These are phyloP conservation scores for Dendrocalamus latiflorus DNA, from an alignment of 202 grass and related monocot species.

Conservation along the genomic window DNA sequence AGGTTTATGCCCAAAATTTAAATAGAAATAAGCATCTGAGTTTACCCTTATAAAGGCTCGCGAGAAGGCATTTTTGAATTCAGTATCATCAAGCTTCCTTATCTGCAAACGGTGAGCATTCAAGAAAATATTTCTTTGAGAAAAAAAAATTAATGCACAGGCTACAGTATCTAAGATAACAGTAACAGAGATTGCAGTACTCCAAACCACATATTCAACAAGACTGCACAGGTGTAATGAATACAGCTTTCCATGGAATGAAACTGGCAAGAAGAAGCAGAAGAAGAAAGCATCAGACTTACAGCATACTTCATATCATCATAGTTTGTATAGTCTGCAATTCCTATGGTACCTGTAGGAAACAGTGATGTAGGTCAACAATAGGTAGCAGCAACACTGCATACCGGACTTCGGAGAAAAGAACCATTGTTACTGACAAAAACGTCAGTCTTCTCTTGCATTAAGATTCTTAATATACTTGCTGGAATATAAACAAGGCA, in stretches of 20 bases:
- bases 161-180: too few relatives aligned
- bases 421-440: background rate
- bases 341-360: slow-evolving; percentile 55
- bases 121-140: too few relatives aligned
- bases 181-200: background rate
- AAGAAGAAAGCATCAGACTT: background rate
- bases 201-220: background rate
- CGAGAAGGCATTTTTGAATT: too few relatives aligned
- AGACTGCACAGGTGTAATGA: background rate
- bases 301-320: slow-evolving; percentile 92
- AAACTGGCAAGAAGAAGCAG: background rate
- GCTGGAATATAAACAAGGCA: background rate
- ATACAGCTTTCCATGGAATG: background rate
- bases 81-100: too few relatives aligned
- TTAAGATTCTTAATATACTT: background rate
- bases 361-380: slow-evolving; percentile 8
- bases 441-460: background rate
- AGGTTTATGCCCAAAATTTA: background rate
- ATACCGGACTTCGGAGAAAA: background rate
- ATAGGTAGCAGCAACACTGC: background rate
- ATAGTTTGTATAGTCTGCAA: slow-evolving; percentile 81
- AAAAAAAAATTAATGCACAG: too few relatives aligned
- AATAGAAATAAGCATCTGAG: background rate
- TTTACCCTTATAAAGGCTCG: slow-evolving; percentile 72
- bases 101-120: too few relatives aligned